Evolutionary conservation across 257 asterid species (phyloP).

Genomic region (Asclepias syriaca): DNA sequence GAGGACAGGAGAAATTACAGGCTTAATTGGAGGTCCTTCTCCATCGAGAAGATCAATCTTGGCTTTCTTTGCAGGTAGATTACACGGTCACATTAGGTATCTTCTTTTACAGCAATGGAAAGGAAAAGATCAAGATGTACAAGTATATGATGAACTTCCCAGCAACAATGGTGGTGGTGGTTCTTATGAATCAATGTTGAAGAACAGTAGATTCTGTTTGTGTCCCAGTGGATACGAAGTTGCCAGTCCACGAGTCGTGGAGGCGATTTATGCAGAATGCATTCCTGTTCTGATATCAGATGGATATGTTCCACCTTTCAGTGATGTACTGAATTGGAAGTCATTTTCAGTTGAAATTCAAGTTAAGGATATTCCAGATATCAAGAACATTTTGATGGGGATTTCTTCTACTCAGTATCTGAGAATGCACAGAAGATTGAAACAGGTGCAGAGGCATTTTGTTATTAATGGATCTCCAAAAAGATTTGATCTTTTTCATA

Average conservation of each 20-base stretch:
- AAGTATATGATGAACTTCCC: constrained; percentile 30
- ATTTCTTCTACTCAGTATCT: constrained; percentile 32
- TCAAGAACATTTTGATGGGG: constrained; percentile 29
- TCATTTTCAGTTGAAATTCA: constrained; percentile 26
- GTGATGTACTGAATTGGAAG: constrained; percentile 33
- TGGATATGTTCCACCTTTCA: constrained; percentile 33
- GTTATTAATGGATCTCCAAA: constrained; percentile 58
- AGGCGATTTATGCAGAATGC: constrained; percentile 46
- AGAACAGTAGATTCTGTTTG: constrained; percentile 31
- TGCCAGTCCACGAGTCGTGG: constrained; percentile 46
- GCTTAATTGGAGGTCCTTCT: constrained; percentile 67
- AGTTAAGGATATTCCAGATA: constrained; percentile 29
- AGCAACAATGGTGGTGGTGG: not conserved
- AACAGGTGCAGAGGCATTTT: constrained; percentile 56
- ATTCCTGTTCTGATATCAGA: constrained; percentile 42
- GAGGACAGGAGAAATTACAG: constrained; percentile 51
- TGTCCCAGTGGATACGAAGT: constrained; percentile 52
- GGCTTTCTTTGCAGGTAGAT: constrained; percentile 75
- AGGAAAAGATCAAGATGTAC: constrained; percentile 38
- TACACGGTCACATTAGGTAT: constrained; percentile 2
- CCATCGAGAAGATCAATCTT: constrained; percentile 54
- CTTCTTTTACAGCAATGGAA: constrained; percentile 59
- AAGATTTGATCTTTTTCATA: constrained; percentile 61
- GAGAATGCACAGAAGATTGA: constrained; percentile 34
- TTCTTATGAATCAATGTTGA: constrained; percentile 30